Conservation (phyloP, 225 moss, liverwort and hornwort species). For the Polytrichum commune region DNA sequence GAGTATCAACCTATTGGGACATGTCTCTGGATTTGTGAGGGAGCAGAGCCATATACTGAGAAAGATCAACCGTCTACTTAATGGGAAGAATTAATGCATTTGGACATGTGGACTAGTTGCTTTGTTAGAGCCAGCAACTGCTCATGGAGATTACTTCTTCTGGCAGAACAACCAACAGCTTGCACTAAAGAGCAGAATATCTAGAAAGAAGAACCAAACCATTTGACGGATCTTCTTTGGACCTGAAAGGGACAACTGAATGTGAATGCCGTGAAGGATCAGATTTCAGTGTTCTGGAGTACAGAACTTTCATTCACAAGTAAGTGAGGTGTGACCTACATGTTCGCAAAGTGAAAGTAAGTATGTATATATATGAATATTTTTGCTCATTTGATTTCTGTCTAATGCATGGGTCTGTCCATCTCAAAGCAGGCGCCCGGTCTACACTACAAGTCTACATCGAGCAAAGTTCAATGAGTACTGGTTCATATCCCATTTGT, state of each 20-base stretch:
- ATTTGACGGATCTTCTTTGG: not conserved
- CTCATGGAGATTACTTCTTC: not conserved
- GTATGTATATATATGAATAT: not conserved
- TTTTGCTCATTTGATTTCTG: slow-evolving; percentile 7
- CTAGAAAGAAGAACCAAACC: not conserved
- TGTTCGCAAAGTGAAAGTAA: not conserved
- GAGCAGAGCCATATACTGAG: not conserved
- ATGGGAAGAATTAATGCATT: not conserved
- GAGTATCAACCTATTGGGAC: not conserved
- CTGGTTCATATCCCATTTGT: slow-evolving; percentile 16
- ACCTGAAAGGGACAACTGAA: not conserved
- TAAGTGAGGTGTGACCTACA: too few species aligned
- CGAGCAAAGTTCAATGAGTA: slow-evolving; percentile 30
- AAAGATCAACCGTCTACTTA: not conserved
- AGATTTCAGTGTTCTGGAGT: not conserved
- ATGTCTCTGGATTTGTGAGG: not conserved
- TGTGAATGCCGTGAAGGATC: not conserved
- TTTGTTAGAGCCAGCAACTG: not conserved
- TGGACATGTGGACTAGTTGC: not conserved
- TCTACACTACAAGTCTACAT: slow-evolving; percentile 23
- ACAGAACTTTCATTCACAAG: too few species aligned
- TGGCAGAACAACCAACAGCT: not conserved
- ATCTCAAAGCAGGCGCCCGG: slow-evolving; percentile 13
- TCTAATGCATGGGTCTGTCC: slow-evolving; percentile 13
- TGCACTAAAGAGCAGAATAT: not conserved